phyloP scores from a whole-genome alignment of 2,329 filamentous ascomycete species.

The Diaporthe helianthi region DNA sequence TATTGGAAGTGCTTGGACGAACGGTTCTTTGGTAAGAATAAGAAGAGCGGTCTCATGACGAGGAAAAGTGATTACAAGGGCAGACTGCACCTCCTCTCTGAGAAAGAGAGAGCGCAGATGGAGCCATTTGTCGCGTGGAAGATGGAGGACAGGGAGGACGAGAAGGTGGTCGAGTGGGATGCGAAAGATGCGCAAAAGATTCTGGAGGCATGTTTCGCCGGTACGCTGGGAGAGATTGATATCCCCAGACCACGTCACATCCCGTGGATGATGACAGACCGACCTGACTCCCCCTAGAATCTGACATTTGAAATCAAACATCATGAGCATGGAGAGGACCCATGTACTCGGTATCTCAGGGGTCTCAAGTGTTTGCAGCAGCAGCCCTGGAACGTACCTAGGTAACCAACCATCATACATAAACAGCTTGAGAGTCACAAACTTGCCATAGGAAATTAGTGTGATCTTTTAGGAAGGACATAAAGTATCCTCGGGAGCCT shows the following conservation, averaged over 20 bases:
- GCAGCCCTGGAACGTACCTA: no score
- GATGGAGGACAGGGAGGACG: not conserved
- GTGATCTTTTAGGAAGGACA: not conserved
- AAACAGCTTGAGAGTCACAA: no score
- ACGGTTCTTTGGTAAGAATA: conserved; percentile 17
- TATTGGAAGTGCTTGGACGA: conserved; percentile 26
- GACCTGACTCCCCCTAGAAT: not conserved
- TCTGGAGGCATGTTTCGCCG: conserved; percentile 4
- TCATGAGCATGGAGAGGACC: no score
- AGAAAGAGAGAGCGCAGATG: conserved; percentile 23
- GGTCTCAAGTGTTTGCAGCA: no score
- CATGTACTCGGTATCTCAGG: no score
- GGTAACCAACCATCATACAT: no score
- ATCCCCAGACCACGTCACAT: conserved; percentile 13
- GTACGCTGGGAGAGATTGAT: not conserved
- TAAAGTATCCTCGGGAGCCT: not conserved
- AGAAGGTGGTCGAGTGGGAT: conserved; percentile 18
- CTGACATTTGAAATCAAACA: no score
- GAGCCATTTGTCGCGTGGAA: conserved; percentile 18
- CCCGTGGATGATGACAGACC: conserved; percentile 3
- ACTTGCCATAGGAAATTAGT: no score
- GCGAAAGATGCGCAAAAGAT: not conserved
- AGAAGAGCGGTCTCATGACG: not conserved
- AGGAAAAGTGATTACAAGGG: not conserved
- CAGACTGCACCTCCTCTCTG: conserved; percentile 12